These are phyloP conservation scores for Saksenaea oblongispora DNA, from an alignment of 371 early-diverging fungal genomes.

Conservation along the genomic window DNA sequence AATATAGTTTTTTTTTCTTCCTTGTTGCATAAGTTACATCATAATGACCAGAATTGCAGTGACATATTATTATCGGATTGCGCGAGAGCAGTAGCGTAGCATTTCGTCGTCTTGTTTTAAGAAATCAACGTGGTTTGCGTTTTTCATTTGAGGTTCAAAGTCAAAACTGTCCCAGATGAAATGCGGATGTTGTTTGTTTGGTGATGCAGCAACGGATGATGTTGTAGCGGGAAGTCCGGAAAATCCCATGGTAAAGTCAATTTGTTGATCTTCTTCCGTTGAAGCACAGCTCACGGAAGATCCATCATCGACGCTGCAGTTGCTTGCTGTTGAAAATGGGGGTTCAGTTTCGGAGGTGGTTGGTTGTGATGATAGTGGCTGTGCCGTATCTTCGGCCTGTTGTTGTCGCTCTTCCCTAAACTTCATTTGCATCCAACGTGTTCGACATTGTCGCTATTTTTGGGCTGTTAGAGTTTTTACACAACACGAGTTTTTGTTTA, in stretches of 20 bases:
- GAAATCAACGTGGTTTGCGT: not conserved
- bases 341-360: not conserved
- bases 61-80: not conserved
- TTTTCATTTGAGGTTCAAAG: not conserved
- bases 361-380: not conserved
- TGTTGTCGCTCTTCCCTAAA: slow-evolving; percentile 21
- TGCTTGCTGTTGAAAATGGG: not conserved
- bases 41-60: not conserved
- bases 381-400: not conserved
- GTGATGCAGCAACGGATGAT: not conserved
- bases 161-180: slow-evolving; percentile 1
- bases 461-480: not conserved
- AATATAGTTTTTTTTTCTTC: slow-evolving; percentile 2
- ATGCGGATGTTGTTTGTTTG: not conserved
- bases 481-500: not conserved
- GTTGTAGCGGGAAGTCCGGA: not conserved
- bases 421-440: slow-evolving; percentile 55
- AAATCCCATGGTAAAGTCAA: not conserved
- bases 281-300: slow-evolving; percentile 1
- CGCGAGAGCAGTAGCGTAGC: slow-evolving; percentile 3
- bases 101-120: slow-evolving; percentile 1
- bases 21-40: not conserved
- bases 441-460: slow-evolving; percentile 58
- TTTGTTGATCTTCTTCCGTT: slow-evolving; percentile 1
- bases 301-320: slow-evolving; percentile 1